Evolutionary conservation across 1,139 yeast genomes (phyloP).

Genomic region (Suhomyces bokatorum): DNA sequence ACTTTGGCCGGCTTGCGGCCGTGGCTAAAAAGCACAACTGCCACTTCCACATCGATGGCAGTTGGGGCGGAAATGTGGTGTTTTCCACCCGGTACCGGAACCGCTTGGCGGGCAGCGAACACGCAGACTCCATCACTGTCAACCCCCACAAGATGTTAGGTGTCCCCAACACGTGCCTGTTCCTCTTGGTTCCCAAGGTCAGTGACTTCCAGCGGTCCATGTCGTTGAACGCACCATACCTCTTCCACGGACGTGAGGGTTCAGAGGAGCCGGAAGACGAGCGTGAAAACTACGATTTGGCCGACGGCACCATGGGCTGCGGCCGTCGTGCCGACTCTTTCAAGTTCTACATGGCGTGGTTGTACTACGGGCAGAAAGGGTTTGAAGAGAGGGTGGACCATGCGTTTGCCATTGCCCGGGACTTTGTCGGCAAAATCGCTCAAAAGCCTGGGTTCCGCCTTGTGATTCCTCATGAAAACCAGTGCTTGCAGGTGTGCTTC

Average conservation of each 20-base stretch:
- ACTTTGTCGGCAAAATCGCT: constrained; percentile 52
- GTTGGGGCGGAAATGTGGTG: constrained; percentile 88
- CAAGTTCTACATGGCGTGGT: constrained; percentile 79
- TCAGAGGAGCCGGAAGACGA: constrained; percentile 36
- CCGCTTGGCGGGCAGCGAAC: constrained; percentile 58
- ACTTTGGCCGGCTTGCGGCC: constrained; percentile 53
- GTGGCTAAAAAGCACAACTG: constrained; percentile 55
- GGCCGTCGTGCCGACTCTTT: constrained; percentile 84
- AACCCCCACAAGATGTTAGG: constrained; percentile 92
- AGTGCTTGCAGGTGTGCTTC: constrained; percentile 84
- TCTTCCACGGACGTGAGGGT: constrained; percentile 64
- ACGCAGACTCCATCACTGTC: constrained; percentile 77
- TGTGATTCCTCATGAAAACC: constrained; percentile 55
- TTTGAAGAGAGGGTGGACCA: constrained; percentile 66
- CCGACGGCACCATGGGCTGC: constrained; percentile 92
- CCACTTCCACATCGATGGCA: constrained; percentile 87
- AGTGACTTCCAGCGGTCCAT: constrained; percentile 67
- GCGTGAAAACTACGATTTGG: constrained; percentile 70
- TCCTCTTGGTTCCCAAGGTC: constrained; percentile 70
- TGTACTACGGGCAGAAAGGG: constrained; percentile 67
- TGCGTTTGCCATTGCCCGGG: constrained; percentile 63
- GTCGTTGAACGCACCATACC: constrained; percentile 76
- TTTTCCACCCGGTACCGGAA: constrained; percentile 54
- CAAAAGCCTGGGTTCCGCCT: constrained; percentile 47
- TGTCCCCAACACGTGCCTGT: constrained; percentile 86